A percentile compares a stretch with the other conserved stretches of the same genome.
Conservation (phyloP, 2,329 filamentous ascomycete species). For the Nectriaceae sp. region DNA sequence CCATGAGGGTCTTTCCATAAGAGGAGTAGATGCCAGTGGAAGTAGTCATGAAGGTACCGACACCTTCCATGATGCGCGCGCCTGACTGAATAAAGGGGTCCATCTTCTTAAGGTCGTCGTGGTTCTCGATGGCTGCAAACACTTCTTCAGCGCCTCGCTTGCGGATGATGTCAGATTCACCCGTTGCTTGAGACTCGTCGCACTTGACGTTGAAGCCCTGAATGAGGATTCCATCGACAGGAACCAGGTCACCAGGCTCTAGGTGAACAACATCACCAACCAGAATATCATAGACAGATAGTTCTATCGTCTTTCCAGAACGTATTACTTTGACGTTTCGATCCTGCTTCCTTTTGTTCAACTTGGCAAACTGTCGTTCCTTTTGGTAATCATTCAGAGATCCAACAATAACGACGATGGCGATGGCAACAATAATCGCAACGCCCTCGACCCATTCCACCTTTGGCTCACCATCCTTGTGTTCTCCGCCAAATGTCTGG, state of each 20-base stretch:
- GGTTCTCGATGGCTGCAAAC: conserved; percentile 66
- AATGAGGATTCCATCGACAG: conserved; percentile 73
- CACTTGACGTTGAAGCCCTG: conserved; percentile 74
- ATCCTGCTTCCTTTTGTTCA: conserved; percentile 80
- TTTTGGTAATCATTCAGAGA: conserved; percentile 81
- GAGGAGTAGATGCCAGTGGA: conserved; percentile 73
- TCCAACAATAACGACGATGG: conserved; percentile 75
- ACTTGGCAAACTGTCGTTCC: conserved; percentile 75
- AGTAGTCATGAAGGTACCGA: conserved; percentile 74
- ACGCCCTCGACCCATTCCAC: conserved; percentile 84
- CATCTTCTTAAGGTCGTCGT: conserved; percentile 68
- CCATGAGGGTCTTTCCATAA: conserved; percentile 75
- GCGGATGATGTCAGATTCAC: conserved; percentile 74
- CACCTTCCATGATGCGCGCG: conserved; percentile 73
- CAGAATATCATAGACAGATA: conserved; percentile 69
- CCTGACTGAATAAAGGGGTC: conserved; percentile 88
- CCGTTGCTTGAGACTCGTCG: conserved; percentile 78
- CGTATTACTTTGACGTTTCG: conserved; percentile 72
- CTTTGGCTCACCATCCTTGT: conserved; percentile 51
- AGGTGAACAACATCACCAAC: conserved; percentile 71
- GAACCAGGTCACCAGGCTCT: conserved; percentile 75
- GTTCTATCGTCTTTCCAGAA: conserved; percentile 68
- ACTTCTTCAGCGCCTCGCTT: conserved; percentile 70
- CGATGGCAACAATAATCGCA: conserved; percentile 78
- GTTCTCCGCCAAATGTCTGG: conserved; percentile 66